phyloP scores from a whole-genome alignment of 2,329 filamentous ascomycete species.

The Sporothrix dimorphospora region DNA sequence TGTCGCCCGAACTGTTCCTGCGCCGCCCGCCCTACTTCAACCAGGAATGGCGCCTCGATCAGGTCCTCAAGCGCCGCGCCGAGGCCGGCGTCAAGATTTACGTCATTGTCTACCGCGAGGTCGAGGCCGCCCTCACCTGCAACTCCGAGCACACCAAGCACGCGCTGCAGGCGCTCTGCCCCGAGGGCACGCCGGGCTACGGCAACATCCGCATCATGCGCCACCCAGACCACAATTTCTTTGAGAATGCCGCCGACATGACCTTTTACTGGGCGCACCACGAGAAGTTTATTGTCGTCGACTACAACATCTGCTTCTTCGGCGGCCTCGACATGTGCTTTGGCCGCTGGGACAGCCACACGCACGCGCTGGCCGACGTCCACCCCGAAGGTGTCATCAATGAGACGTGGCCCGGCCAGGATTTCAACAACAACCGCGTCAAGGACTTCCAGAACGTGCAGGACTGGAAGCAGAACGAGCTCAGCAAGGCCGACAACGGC shows the following conservation, averaged over 20 bases:
- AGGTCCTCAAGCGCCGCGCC: conserved; percentile 82
- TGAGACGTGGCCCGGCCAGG: conserved; percentile 92
- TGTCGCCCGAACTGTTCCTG: conserved; percentile 85
- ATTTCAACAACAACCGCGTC: conserved; percentile 97
- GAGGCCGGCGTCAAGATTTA: conserved; percentile 95
- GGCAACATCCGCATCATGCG: conserved; percentile 89
- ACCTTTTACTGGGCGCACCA: conserved; percentile 98
- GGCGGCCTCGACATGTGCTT: conserved; percentile 95
- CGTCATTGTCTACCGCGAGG: conserved; percentile 89
- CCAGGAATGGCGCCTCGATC: conserved; percentile 85
- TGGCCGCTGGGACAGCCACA: conserved; percentile 86
- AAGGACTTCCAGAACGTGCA: conserved; percentile 92
- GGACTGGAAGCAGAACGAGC: conserved; percentile 91
- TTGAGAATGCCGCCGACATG: conserved; percentile 94
- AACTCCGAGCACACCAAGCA: conserved; percentile 94
- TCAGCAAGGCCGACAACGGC: conserved; percentile 87
- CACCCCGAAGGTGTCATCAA: conserved; percentile 81
- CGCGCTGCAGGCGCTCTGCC: conserved; percentile 76
- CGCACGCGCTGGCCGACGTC: conserved; percentile 83
- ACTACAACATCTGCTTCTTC: conserved; percentile 88
- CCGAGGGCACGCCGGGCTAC: conserved; percentile 76
- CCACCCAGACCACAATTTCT: conserved; percentile 92
- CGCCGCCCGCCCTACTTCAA: conserved; percentile 80
- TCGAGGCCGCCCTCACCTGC: conserved; percentile 80
- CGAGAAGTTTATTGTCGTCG: conserved; percentile 95